Percentiles rank a stretch among this genome's conserved stretches.
Evolutionary conservation across 2,329 filamentous ascomycete species (phyloP).

Genomic region (Paecilomyces sp.): DNA sequence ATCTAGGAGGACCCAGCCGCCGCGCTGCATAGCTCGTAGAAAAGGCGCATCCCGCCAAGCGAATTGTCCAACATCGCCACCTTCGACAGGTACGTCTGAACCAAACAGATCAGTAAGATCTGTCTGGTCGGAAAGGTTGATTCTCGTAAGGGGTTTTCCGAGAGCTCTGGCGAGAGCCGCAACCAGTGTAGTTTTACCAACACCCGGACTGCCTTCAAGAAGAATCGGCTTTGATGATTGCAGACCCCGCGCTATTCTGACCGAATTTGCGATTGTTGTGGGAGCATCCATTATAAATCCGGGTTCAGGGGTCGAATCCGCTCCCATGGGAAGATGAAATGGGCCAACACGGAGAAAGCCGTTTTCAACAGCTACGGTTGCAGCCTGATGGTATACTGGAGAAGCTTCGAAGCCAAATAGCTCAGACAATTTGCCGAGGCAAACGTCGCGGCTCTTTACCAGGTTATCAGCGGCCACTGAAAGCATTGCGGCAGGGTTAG

Average conservation of each 20-base stretch:
- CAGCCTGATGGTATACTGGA: slow-evolving; percentile 57
- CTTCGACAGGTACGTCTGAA: slow-evolving; percentile 90
- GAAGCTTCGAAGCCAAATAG: slow-evolving; percentile 60
- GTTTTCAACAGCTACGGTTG: slow-evolving; percentile 51
- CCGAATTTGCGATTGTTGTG: slow-evolving; percentile 82
- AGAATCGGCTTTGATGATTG: slow-evolving; percentile 87
- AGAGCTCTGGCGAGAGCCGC: slow-evolving; percentile 73
- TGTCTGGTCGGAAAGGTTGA: slow-evolving; percentile 96
- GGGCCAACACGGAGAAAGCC: slow-evolving; percentile 60
- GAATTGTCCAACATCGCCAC: slow-evolving; percentile 83
- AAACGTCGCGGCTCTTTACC: slow-evolving; percentile 62
- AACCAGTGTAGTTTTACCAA: slow-evolving; percentile 93
- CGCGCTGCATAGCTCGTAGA: slow-evolving; percentile 89
- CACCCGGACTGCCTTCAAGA: slow-evolving; percentile 93
- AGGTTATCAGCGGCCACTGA: slow-evolving; percentile 65
- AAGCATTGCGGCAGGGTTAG: slow-evolving; percentile 84
- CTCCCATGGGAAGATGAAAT: slow-evolving; percentile 59
- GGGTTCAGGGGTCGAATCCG: slow-evolving; percentile 45
- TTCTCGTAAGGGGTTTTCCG: slow-evolving; percentile 77
- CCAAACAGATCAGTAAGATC: slow-evolving; percentile 97
- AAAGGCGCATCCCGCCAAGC: slow-evolving; percentile 95
- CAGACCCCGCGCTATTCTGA: slow-evolving; percentile 82
- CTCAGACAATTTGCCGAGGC: slow-evolving; percentile 63
- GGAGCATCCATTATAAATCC: slow-evolving; percentile 78
- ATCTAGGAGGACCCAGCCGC: slow-evolving; percentile 92